Evolutionary conservation across 495 filamentous ascomycete species (phyloP).

Genomic region (Extremus antarcticus): DNA sequence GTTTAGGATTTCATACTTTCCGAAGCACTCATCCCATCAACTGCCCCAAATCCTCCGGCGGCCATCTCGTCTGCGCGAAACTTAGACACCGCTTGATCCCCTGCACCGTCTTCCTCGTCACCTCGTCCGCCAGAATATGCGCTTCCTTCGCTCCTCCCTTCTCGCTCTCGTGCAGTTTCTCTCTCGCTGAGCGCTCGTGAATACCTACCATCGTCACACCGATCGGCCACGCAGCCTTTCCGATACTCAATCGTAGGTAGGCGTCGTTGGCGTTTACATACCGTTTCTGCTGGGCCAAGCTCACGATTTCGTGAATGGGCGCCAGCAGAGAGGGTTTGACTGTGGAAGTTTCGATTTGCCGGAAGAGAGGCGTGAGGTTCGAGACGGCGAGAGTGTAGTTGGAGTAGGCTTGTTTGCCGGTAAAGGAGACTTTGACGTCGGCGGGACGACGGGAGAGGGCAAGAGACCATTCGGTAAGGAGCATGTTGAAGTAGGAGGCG

Average conservation of each 20-base stretch:
- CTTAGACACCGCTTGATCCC: constrained; percentile 96
- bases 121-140: constrained; percentile 94
- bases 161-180: constrained; percentile 70
- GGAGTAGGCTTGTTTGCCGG: constrained; percentile 63
- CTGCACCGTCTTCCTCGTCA: constrained; percentile 88
- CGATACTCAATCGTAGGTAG: constrained; percentile 85
- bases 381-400: constrained; percentile 72
- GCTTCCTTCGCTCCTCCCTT: constrained; percentile 55
- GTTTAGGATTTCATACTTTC: too few species aligned
- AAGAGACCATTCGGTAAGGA: constrained; percentile 74
- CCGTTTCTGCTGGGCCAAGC: constrained; percentile 73
- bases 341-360: constrained; percentile 69
- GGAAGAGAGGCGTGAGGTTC: constrained; percentile 84
- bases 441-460: constrained; percentile 58
- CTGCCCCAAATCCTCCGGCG: constrained; percentile 82
- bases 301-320: constrained; percentile 86
- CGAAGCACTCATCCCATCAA: constrained; percentile 95
- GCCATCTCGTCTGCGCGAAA: constrained; percentile 94
- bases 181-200: constrained; percentile 86
- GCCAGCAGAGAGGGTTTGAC: constrained; percentile 66
- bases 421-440: constrained; percentile 57
- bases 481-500: constrained; percentile 85
- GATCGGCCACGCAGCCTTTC: constrained; percentile 98
- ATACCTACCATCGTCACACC: constrained; percentile 99
- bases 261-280: constrained; percentile 97